phyloP scores from a whole-genome alignment of 2,329 filamentous ascomycete species.

The Tolypocladium cylindrosporum region DNA sequence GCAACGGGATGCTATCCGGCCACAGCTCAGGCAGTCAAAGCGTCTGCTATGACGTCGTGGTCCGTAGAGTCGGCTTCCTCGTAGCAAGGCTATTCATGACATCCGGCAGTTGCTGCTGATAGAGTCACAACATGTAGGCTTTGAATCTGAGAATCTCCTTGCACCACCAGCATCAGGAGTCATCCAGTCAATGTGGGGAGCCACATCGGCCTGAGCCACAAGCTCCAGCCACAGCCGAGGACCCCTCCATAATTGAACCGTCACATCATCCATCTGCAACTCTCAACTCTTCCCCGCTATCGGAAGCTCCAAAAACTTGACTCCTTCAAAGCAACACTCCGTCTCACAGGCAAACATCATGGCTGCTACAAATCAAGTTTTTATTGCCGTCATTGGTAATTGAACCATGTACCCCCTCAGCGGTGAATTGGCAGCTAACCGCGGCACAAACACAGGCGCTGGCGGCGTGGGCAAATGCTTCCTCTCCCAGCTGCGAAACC shows the following conservation, averaged over 20 bases:
- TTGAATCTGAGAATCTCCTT: neutral
- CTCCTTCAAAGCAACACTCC: slow-evolving; percentile 12
- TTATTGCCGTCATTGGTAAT: slow-evolving; percentile 43
- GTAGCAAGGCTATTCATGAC: neutral
- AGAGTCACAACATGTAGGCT: neutral
- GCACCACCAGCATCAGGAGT: neutral
- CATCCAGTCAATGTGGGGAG: neutral
- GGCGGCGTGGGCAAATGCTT: slow-evolving; percentile 92
- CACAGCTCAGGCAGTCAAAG: neutral
- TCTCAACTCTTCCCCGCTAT: slow-evolving; percentile 20
- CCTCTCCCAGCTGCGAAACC: slow-evolving; percentile 65
- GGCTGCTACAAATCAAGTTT: slow-evolving; percentile 36
- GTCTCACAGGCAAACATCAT: slow-evolving; percentile 16
- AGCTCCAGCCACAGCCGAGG: slow-evolving; percentile 3
- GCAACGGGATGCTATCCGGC: neutral
- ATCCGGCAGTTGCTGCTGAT: neutral
- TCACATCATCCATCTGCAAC: neutral
- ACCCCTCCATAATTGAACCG: neutral
- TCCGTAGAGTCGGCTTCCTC: neutral
- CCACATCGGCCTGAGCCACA: slow-evolving; percentile 2
- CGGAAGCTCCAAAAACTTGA: slow-evolving; percentile 18
- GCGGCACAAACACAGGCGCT: slow-evolving; percentile 49
- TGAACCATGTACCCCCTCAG: neutral
- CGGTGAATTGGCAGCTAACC: slow-evolving; percentile 6
- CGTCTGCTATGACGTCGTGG: neutral